Percentiles rank a stretch among this genome's conserved stretches.
Conservation (phyloP, 2,329 filamentous ascomycete genomes). For the Phialocephala subalpina region DNA sequence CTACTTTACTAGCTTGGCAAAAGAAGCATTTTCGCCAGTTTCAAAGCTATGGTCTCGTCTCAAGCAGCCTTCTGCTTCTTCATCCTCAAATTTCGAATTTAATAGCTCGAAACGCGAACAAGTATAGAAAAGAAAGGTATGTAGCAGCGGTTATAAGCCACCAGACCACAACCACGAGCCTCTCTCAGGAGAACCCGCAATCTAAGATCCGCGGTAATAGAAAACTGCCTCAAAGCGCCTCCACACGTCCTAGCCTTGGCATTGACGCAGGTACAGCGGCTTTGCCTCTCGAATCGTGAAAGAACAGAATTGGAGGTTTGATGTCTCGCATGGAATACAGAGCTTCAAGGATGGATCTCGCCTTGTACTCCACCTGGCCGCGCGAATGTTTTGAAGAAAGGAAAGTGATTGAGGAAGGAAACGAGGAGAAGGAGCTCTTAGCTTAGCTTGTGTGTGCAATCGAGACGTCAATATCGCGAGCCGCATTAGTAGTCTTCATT, state of each 20-base stretch:
- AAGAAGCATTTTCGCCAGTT: too few relatives aligned
- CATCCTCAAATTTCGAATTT: too few relatives aligned
- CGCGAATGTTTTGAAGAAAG: constrained; percentile 56
- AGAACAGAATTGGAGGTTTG: constrained; percentile 34
- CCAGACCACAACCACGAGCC: constrained; percentile 15
- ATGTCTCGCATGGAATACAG: constrained; percentile 81
- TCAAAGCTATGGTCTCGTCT: too few relatives aligned
- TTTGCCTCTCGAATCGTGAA: constrained; percentile 21
- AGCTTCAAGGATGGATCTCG: constrained; percentile 77
- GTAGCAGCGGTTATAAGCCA: constrained; percentile 33
- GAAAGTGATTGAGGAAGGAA: not conserved
- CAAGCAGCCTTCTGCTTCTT: too few relatives aligned
- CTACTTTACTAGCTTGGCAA: too few relatives aligned
- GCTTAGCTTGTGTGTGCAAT: not conserved
- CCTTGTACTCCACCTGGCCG: constrained; percentile 80
- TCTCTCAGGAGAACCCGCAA: not conserved
- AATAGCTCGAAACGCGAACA: not conserved
- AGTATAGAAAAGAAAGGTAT: constrained; percentile 16
- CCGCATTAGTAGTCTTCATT: constrained; percentile 5
- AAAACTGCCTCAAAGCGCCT: constrained; percentile 30
- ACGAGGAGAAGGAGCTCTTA: not conserved
- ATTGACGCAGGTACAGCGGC: constrained; percentile 35
- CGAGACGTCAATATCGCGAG: not conserved
- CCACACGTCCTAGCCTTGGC: constrained; percentile 32
- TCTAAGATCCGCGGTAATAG: constrained; percentile 26